Conservation (phyloP, 2,329 filamentous ascomycete genomes). For the Tolypocladium endophyticum region DNA sequence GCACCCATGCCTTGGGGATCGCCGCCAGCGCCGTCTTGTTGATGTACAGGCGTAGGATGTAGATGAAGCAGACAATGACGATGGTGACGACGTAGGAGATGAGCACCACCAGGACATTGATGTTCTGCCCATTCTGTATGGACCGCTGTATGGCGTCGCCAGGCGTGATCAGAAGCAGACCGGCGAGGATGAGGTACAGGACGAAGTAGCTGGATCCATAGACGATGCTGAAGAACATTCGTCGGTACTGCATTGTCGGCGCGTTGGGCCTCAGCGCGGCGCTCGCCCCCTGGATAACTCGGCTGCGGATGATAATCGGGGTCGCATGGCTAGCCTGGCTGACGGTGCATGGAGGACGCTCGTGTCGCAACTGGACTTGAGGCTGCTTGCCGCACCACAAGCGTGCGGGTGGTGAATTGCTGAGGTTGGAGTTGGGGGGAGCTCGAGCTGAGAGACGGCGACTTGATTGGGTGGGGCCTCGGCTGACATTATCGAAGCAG, state of each 20-base stretch:
- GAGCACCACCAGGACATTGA: slow-evolving; percentile 75
- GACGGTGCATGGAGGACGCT: slow-evolving; percentile 8
- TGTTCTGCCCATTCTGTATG: slow-evolving; percentile 51
- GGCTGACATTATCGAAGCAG: background rate
- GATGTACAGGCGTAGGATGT: slow-evolving; percentile 75
- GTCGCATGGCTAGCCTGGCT: slow-evolving; percentile 17
- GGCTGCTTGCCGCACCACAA: background rate
- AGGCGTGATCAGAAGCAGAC: slow-evolving; percentile 69
- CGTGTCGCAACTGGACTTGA: background rate
- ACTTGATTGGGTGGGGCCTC: background rate
- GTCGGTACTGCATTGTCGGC: slow-evolving; percentile 11
- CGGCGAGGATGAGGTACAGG: slow-evolving; percentile 62
- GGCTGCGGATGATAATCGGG: slow-evolving; percentile 2
- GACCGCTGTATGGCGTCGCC: slow-evolving; percentile 74
- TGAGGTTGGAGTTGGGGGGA: background rate
- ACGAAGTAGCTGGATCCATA: slow-evolving; percentile 71
- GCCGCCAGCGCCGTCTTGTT: slow-evolving; percentile 67
- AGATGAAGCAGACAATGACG: slow-evolving; percentile 63
- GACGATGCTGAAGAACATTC: slow-evolving; percentile 63
- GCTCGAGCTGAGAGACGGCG: background rate
- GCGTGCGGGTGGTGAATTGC: background rate
- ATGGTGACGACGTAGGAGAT: slow-evolving; percentile 66
- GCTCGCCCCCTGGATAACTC: slow-evolving; percentile 5
- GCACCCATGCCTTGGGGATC: slow-evolving; percentile 81
- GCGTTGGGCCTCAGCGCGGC: slow-evolving; percentile 1